phyloP scores from a whole-genome alignment of 495 filamentous ascomycete species.

The Cryomyces antarcticus region DNA sequence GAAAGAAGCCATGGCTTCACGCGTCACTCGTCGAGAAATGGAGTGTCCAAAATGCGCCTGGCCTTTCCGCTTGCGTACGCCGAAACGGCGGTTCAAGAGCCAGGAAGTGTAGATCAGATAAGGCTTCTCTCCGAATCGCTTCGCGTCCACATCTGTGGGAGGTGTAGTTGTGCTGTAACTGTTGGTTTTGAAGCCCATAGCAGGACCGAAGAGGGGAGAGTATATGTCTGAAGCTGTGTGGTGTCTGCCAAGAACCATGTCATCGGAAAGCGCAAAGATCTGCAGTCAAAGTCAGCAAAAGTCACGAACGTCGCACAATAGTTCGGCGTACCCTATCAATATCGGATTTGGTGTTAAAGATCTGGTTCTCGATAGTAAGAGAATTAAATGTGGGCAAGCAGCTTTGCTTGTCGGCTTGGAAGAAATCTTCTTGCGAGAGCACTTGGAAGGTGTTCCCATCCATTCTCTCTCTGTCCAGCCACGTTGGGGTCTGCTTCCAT shows the following conservation, averaged over 20 bases:
- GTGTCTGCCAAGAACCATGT: constrained; percentile 23
- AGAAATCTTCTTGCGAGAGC: constrained; percentile 23
- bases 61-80: constrained; percentile 22
- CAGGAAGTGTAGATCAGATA: constrained; percentile 26
- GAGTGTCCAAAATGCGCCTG: constrained; percentile 25
- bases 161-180: constrained; percentile 20
- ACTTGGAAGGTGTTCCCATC: constrained; percentile 18
- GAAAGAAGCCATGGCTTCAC: constrained; percentile 22
- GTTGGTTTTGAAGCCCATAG: constrained; percentile 23
- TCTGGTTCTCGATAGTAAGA: constrained; percentile 23
- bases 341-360: constrained; percentile 14
- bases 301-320: neutral
- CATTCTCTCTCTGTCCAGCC: constrained; percentile 17
- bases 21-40: constrained; percentile 19
- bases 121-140: constrained; percentile 23
- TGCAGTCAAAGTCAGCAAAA: constrained; percentile 4
- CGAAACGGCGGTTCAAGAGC: constrained; percentile 24
- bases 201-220: constrained; percentile 23
- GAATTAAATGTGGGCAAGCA: constrained; percentile 27
- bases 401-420: constrained; percentile 17
- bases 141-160: constrained; percentile 14
- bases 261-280: constrained; percentile 23
- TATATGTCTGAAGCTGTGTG: constrained; percentile 24
- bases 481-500: constrained; percentile 17
- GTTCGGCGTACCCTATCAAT: constrained; percentile 5